A percentile compares a stretch with the other conserved stretches of the same genome.
Conservation (phyloP, 345 rosid species). For the Sisymbrium irio region DNA sequence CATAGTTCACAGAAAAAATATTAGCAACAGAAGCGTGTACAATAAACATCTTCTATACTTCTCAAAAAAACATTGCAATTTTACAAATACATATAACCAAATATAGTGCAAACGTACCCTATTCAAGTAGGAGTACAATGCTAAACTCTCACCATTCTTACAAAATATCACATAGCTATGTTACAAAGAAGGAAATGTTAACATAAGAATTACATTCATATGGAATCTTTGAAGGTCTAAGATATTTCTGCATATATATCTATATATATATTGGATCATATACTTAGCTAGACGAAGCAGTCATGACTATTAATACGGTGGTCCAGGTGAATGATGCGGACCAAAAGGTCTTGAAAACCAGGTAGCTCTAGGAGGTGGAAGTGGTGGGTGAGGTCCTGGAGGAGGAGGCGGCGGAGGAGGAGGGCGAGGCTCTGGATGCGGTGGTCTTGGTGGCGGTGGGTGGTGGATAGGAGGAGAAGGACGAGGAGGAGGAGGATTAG, state of each 20-base stretch:
- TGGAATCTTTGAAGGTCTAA: background rate
- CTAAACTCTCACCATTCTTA: background rate
- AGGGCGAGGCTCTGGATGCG: conserved; percentile 11
- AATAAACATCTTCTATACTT: background rate
- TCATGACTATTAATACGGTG: conserved; percentile 8
- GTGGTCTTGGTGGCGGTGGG: conserved; percentile 28
- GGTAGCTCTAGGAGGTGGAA: conserved; percentile 21
- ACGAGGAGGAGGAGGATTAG: conserved; percentile 13
- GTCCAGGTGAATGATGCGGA: conserved; percentile 9
- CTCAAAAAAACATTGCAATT: background rate
- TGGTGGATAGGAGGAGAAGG: conserved; percentile 13
- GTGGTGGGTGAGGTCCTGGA: conserved; percentile 17
- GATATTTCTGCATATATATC: background rate
- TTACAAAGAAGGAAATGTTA: background rate
- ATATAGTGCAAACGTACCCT: background rate
- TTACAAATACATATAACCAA: background rate
- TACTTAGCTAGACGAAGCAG: background rate
- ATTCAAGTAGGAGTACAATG: background rate
- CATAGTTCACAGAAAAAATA: too few relatives aligned
- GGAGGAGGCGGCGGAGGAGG: conserved; percentile 24
- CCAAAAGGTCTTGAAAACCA: conserved; percentile 13
- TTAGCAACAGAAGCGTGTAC: background rate
- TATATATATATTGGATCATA: background rate
- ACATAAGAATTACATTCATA: background rate
- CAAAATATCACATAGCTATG: background rate